Evolutionary conservation across 805 yeast genomes (phyloP).

Genomic region (Wickerhamomyces hampshirensis): DNA sequence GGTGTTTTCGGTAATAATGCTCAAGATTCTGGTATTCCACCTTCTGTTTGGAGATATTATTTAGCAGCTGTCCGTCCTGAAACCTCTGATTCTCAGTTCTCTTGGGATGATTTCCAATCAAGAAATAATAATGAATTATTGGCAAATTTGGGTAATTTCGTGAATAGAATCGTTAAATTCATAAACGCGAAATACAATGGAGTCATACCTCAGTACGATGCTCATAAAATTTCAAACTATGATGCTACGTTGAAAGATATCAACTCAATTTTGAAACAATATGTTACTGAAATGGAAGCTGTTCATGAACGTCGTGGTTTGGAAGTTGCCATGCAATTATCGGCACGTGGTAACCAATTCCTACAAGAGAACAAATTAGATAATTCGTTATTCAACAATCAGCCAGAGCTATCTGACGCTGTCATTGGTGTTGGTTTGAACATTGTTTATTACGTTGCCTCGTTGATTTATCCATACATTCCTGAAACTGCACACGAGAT

Average conservation of each 20-base stretch:
- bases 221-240: conserved; percentile 44
- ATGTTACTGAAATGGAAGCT: conserved; percentile 69
- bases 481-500: conserved; percentile 77
- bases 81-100: conserved; percentile 91
- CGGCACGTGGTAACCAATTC: conserved; percentile 91
- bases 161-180: conserved; percentile 88
- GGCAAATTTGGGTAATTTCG: conserved; percentile 96
- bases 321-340: conserved; percentile 85
- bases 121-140: conserved; percentile 90
- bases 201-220: conserved; percentile 68
- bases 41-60: conserved; percentile 98
- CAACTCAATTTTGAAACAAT: conserved; percentile 53
- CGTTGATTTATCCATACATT: conserved; percentile 82
- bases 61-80: conserved; percentile 92
- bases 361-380: conserved; percentile 95
- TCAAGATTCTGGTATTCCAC: conserved; percentile 81
- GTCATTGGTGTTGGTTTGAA: conserved; percentile 90
- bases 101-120: conserved; percentile 94
- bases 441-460: conserved; percentile 78
- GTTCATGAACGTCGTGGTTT: conserved; percentile 84
- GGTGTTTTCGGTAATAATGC: conserved; percentile 99
- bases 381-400: conserved; percentile 71
- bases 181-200: conserved; percentile 88
- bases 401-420: conserved; percentile 81
- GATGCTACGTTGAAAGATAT: conserved; percentile 48